Evolutionary conservation across 345 rosid genomes (phyloP).

Genomic region (Aquilaria sinensis): DNA sequence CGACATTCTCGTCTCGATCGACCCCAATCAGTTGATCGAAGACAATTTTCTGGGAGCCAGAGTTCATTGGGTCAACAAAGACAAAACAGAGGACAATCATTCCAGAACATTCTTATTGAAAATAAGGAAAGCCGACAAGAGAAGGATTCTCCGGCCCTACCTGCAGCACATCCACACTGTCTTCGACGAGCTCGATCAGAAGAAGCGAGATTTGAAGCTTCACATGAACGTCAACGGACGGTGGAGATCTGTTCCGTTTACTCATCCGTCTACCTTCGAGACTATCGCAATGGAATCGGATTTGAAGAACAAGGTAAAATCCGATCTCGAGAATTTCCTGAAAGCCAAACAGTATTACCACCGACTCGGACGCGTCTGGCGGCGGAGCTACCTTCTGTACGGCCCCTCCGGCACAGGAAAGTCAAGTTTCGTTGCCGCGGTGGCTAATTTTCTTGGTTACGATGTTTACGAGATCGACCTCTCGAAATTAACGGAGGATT

Average conservation of each 20-base stretch:
- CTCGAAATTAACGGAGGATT: conserved; percentile 45
- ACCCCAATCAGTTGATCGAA: conserved; percentile 50
- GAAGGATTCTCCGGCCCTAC: conserved; percentile 74
- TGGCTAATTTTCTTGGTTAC: conserved; percentile 63
- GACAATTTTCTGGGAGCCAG: conserved; percentile 77
- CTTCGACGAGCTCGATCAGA: conserved; percentile 65
- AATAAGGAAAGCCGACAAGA: conserved; percentile 71
- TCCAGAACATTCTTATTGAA: conserved; percentile 43
- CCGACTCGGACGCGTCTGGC: conserved; percentile 76
- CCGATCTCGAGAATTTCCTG: conserved; percentile 66
- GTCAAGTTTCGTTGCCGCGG: conserved; percentile 69
- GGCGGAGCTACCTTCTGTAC: conserved; percentile 61
- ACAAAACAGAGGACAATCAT: conserved; percentile 11
- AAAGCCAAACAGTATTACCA: conserved; percentile 66
- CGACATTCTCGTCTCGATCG: conserved; percentile 64
- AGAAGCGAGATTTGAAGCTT: conserved; percentile 46
- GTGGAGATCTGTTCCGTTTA: conserved; percentile 79
- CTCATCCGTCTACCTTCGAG: conserved; percentile 78
- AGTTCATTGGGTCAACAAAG: conserved; percentile 66
- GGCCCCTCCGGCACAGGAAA: conserved; percentile 87
- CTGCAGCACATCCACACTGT: conserved; percentile 84
- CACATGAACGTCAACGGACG: conserved; percentile 48
- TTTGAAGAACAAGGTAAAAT: conserved; percentile 53
- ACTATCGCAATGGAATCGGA: conserved; percentile 72
- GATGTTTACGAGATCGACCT: conserved; percentile 72